Evolutionary conservation across 169 alveolate species (phyloP), one percentile per base, ranked within the genome.

Genomic region (Eimeria nieschulzi): DNA sequence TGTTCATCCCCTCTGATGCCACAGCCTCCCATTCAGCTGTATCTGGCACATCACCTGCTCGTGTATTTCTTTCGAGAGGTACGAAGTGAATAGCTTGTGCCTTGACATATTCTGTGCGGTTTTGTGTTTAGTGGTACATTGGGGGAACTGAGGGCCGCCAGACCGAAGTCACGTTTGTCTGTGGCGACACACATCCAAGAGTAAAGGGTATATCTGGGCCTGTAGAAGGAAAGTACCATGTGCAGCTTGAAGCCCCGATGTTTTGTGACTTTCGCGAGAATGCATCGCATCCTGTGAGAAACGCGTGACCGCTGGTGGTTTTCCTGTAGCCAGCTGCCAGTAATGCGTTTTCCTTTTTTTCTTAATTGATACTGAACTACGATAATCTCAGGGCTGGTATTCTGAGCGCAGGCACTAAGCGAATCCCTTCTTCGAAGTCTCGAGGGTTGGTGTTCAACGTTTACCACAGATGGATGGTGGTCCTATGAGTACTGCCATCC

Each of bases 401-500:
- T 33, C 46, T 33, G 46, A 33, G 13, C 26, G 71, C 88, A 88
- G 93, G 82, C 90, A 53, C 56, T 75, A 23, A 72, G 61, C 21
- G 93, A 88, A 66, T 15, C 88, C 61, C 83, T 88, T 21, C 85
- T 88, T 2, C 88, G 93, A 33, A 70, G 83, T 12, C 68, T 88
- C 19, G 93, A 88, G 72, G 93, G 93, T 54, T 78, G 88, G 93
- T 88, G 93, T 83, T 61, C 90, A 39, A 88, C 84, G 66, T 86
- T 86, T 85, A 63, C 73, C 61, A 88, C 93, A 10, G 53, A 64
- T 55, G 93, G 90, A 26, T 75, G 80, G 75, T 88, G 90, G 87
- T 64, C 87, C 12, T 88, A 88, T 73, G 93, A 88, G 51, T 88
- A 76, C 83, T 88, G 93, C 79, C 90, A 88, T 39, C 93, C 93